Evolutionary conservation across 2,329 filamentous ascomycete species (phyloP).

Genomic region (Diplodia sapinea): DNA sequence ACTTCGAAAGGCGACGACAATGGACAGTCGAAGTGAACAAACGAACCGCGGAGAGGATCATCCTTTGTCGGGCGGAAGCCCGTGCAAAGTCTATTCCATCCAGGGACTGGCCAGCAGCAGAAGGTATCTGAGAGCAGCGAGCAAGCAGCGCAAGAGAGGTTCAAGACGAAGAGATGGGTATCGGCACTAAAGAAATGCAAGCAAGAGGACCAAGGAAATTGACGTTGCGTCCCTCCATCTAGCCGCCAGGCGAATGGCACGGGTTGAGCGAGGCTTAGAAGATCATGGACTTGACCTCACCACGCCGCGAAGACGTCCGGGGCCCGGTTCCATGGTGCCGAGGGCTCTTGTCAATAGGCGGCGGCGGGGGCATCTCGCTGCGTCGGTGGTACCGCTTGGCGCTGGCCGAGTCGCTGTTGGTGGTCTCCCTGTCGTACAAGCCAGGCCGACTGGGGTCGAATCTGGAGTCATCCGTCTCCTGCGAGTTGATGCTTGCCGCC

Average conservation of each 20-base stretch:
- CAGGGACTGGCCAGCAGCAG: slow-evolving; percentile 18
- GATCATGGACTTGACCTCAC: slow-evolving; percentile 52
- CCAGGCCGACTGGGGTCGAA: slow-evolving; percentile 33
- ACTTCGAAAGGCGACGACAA: background rate
- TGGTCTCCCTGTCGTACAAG: slow-evolving; percentile 37
- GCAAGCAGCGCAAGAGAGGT: slow-evolving; percentile 10
- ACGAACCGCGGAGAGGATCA: background rate
- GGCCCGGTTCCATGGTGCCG: slow-evolving; percentile 34
- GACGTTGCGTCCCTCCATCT: slow-evolving; percentile 21
- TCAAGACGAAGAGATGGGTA: slow-evolving; percentile 24
- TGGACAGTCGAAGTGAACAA: background rate
- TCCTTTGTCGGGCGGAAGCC: background rate
- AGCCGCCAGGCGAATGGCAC: background rate
- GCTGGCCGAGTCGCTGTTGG: slow-evolving; percentile 14
- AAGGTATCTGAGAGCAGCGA: slow-evolving; percentile 6
- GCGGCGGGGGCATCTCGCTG: slow-evolving; percentile 40
- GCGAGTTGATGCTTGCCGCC: slow-evolving; percentile 37
- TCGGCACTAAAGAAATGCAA: slow-evolving; percentile 26
- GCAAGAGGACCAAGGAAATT: slow-evolving; percentile 22
- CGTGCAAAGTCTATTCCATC: slow-evolving; percentile 13
- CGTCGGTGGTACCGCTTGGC: slow-evolving; percentile 38
- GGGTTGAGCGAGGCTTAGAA: slow-evolving; percentile 37
- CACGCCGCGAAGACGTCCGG: slow-evolving; percentile 34
- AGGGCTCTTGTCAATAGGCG: slow-evolving; percentile 40
- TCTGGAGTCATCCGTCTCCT: slow-evolving; percentile 42